Evolutionary conservation across 768 basidiomycete species (phyloP), one percentile per base, ranked within the genome.

Genomic region (Mycena belliarum): DNA sequence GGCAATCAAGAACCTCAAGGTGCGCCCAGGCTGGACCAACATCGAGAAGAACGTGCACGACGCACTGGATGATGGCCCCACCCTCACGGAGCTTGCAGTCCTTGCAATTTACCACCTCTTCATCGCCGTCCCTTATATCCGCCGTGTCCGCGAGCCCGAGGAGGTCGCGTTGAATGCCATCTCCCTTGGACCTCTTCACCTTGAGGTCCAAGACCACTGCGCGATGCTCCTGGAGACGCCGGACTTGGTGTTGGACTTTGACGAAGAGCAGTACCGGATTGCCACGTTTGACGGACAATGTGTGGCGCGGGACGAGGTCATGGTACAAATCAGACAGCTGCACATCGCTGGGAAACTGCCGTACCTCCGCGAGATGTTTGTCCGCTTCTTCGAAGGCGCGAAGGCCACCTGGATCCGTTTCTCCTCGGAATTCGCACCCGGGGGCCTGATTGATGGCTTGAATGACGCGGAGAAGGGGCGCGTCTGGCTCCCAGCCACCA

Each of bases 81-180:
- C 64, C 12, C 57, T 66, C 43, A 61, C 59, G 12, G 67, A 68
- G 40, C 60, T 68, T 7, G 57, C 54, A 2, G 65, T 52, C 15
- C 51, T 68, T 16, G 41, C 50, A 15, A 25, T 68, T 5, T 64
- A 65, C 35, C 49, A 49, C 26, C 51, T 49, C 14, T n/a, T 44
- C 21, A 57, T 67, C 47, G 54, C 65, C 21, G 49, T 63, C 14
- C 67, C 65, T 0, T 68, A 69, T 38, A 63, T 64, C 49, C 55
- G 52, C 4, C 24, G 20, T 11, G 57, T 65, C 16, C 57, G 65
- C 20, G 49, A 25, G 10, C 55, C 43, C 21, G 60, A 45, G 5
- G 50, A 26, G 7, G 47, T 33, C 2, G 52, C 44, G 6, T 16
- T 47, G 15, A 69, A 68, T 42, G 48, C 53, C 0, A 38, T 66